Evolutionary conservation across 2,329 filamentous ascomycete species (phyloP).

Genomic region (Alternaria metachromatica): DNA sequence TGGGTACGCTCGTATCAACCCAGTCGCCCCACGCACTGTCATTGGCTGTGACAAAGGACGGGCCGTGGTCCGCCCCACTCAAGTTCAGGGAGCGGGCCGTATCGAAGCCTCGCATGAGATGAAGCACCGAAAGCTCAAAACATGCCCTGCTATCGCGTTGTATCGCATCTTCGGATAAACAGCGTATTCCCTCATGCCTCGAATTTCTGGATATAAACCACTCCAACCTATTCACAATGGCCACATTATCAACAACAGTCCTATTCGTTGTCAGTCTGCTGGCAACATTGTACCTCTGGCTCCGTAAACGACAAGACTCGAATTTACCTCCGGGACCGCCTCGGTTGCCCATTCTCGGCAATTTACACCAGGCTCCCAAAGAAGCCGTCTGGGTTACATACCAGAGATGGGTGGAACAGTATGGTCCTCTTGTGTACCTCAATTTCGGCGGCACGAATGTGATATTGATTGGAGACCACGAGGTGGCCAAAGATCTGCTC

Average conservation of each 20-base stretch:
- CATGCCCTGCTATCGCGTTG: neutral
- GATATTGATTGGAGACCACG: constrained; percentile 55
- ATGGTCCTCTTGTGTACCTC: constrained; percentile 44
- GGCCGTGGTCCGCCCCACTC: neutral
- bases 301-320: neutral
- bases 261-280: neutral
- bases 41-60: neutral
- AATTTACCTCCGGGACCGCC: constrained; percentile 36
- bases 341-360: constrained; percentile 42
- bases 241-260: neutral
- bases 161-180: neutral
- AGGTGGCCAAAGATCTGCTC: constrained; percentile 59
- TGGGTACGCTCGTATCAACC: neutral
- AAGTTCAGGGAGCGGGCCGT: neutral
- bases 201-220: neutral
- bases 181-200: neutral
- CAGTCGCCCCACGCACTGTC: neutral
- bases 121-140: neutral
- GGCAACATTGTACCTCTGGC: neutral
- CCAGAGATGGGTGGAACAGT: constrained; percentile 42
- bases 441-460: constrained; percentile 42
- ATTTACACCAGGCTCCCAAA: constrained; percentile 40
- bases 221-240: neutral
- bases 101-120: neutral
- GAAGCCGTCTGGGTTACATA: constrained; percentile 33